Evolutionary conservation across 2,329 filamentous ascomycete species (phyloP).

Genomic region (Alternaria brassicicola): DNA sequence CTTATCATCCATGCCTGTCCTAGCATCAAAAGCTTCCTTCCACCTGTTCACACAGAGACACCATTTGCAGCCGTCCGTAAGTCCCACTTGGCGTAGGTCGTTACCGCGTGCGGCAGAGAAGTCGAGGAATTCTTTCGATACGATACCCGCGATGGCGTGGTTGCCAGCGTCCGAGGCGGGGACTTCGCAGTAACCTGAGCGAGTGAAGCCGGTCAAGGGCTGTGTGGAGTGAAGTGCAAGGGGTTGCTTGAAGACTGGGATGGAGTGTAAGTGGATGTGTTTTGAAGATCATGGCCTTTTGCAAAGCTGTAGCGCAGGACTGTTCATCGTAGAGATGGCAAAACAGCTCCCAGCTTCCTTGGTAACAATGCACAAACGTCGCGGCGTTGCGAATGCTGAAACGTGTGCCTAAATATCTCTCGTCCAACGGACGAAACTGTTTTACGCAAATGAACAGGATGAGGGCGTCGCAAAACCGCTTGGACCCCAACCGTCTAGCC

Average conservation of each 20-base stretch:
- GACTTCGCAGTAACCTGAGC: constrained; percentile 66
- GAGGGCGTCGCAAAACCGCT: not conserved
- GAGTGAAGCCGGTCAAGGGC: constrained; percentile 66
- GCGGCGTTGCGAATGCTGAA: not conserved
- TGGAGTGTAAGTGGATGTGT: not conserved
- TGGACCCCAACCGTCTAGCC: not conserved
- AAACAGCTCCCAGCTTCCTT: not conserved
- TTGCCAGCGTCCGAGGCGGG: constrained; percentile 63
- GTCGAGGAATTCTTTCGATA: constrained; percentile 67
- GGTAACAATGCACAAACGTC: not conserved
- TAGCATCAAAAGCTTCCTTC: constrained; percentile 65
- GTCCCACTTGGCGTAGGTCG: constrained; percentile 61
- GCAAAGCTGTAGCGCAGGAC: no score
- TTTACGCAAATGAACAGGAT: constrained; percentile 11
- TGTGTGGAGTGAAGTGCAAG: constrained; percentile 62
- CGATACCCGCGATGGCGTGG: constrained; percentile 63
- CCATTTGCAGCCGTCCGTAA: constrained; percentile 66
- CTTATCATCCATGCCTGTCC: constrained; percentile 54
- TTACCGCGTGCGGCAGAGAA: constrained; percentile 65
- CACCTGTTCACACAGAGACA: constrained; percentile 66
- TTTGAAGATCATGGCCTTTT: not conserved
- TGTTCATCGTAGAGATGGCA: not conserved
- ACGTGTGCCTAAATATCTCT: constrained; percentile 6
- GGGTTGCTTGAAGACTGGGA: constrained; percentile 32
- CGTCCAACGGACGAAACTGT: constrained; percentile 1